Evolutionary conservation across 257 asterid genomes (phyloP).

Genomic region (Anisodus acutangulus): DNA sequence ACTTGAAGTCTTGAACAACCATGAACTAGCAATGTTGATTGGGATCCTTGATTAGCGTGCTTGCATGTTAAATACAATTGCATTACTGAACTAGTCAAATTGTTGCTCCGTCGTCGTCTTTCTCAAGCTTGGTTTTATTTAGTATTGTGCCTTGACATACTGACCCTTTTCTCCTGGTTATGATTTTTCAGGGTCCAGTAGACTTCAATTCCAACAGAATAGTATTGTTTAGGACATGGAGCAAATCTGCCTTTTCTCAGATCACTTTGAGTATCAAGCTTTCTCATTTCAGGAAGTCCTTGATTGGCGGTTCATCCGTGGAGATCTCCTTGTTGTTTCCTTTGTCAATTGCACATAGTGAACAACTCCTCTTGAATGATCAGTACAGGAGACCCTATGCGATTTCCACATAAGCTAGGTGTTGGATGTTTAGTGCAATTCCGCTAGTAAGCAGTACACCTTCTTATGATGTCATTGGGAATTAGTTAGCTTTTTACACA

Average conservation of each 20-base stretch:
- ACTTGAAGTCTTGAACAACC: not conserved
- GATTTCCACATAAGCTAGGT: conserved; percentile 53
- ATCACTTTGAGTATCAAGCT: conserved; percentile 61
- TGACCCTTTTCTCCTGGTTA: conserved; percentile 1
- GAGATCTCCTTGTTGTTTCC: conserved; percentile 81
- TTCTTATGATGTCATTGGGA: conserved; percentile 23
- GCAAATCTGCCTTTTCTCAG: conserved; percentile 76
- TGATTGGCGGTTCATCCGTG: conserved; percentile 77
- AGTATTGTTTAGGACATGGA: conserved; percentile 80
- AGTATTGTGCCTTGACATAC: not conserved
- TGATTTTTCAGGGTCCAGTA: conserved; percentile 54
- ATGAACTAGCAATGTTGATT: not conserved
- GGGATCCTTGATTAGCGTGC: conserved; percentile 7
- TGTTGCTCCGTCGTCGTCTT: not conserved
- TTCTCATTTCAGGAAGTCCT: conserved; percentile 84
- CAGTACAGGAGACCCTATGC: conserved; percentile 60
- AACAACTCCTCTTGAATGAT: conserved; percentile 54
- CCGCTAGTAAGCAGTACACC: conserved; percentile 55
- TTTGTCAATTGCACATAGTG: conserved; percentile 81
- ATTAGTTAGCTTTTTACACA: conserved; percentile 9
- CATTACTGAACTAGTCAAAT: not conserved
- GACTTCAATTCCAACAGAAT: conserved; percentile 52
- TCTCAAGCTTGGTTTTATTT: conserved; percentile 11
- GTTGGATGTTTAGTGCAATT: conserved; percentile 57
- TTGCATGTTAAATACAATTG: not conserved